A percentile compares a stretch with the other conserved stretches of the same genome.
Evolutionary conservation across 2,329 filamentous ascomycete genomes (phyloP).

Genomic region (Helminthosporium solani): DNA sequence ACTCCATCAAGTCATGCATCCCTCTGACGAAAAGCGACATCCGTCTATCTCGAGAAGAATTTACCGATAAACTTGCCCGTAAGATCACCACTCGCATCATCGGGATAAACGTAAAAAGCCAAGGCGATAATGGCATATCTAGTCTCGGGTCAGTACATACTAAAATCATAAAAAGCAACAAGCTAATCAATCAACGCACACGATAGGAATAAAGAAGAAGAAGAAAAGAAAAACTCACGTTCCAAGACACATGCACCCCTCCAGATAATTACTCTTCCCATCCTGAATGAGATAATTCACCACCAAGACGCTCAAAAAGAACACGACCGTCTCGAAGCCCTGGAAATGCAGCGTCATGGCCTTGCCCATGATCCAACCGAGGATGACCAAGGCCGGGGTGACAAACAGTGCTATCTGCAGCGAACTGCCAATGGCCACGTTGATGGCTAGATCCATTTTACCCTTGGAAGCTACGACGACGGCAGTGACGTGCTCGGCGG

Average conservation of each 20-base stretch:
- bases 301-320: constrained; percentile 81
- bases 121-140: constrained; percentile 61
- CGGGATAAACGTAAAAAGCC: constrained; percentile 62
- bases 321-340: constrained; percentile 81
- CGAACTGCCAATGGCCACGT: constrained; percentile 55
- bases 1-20: no score
- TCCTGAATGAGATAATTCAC: constrained; percentile 87
- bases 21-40: no score
- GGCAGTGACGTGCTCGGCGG: constrained; percentile 58
- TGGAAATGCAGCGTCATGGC: constrained; percentile 76
- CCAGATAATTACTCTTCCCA: constrained; percentile 82
- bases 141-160: not conserved
- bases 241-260: constrained; percentile 65
- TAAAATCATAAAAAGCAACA: no score
- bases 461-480: constrained; percentile 57
- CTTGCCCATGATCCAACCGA: constrained; percentile 56
- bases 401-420: constrained; percentile 61
- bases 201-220: not conserved
- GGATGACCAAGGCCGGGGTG: constrained; percentile 58
- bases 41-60: constrained; percentile 23
- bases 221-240: constrained; percentile 33
- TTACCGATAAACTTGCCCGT: constrained; percentile 28
- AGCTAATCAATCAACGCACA: no score
- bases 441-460: constrained; percentile 59
- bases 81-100: constrained; percentile 46